phyloP scores from a whole-genome alignment of 352 stramenopile species.

The Globisporangium camurandrum region DNA sequence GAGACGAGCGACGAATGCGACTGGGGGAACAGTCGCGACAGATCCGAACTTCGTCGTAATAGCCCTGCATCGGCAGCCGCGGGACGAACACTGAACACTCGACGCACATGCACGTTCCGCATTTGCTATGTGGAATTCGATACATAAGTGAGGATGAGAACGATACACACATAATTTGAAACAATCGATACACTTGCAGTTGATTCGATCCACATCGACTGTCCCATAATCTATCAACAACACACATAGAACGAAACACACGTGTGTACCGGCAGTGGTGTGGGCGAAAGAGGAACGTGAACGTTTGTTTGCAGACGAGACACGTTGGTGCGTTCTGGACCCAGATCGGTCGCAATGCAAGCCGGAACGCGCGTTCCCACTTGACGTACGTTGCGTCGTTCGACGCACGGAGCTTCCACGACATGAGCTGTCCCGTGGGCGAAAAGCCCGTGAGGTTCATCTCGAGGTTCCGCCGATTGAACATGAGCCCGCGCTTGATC shows the following conservation, averaged over 20 bases:
- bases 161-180: too few species aligned
- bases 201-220: too few species aligned
- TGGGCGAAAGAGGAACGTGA: slow-evolving; percentile 66
- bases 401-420: slow-evolving; percentile 67
- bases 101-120: slow-evolving; percentile 80
- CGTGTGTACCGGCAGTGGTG: slow-evolving; percentile 62
- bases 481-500: slow-evolving; percentile 61
- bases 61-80: slow-evolving; percentile 70
- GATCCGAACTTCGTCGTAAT: slow-evolving; percentile 79
- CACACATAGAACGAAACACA: too few species aligned
- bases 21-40: slow-evolving; percentile 73
- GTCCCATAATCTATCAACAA: too few species aligned
- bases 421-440: slow-evolving; percentile 65
- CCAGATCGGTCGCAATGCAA: slow-evolving; percentile 73
- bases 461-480: slow-evolving; percentile 77
- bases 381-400: slow-evolving; percentile 70
- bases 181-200: too few species aligned
- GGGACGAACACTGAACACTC: slow-evolving; percentile 74
- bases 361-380: slow-evolving; percentile 73
- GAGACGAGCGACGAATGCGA: slow-evolving; percentile 56
- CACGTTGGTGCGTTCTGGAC: slow-evolving; percentile 67
- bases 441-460: slow-evolving; percentile 80
- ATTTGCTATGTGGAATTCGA: too few species aligned
- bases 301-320: slow-evolving; percentile 69
- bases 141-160: too few species aligned